Evolutionary conservation across 2,329 filamentous ascomycete genomes (phyloP).

Genomic region (Alternaria triticimaculans): DNA sequence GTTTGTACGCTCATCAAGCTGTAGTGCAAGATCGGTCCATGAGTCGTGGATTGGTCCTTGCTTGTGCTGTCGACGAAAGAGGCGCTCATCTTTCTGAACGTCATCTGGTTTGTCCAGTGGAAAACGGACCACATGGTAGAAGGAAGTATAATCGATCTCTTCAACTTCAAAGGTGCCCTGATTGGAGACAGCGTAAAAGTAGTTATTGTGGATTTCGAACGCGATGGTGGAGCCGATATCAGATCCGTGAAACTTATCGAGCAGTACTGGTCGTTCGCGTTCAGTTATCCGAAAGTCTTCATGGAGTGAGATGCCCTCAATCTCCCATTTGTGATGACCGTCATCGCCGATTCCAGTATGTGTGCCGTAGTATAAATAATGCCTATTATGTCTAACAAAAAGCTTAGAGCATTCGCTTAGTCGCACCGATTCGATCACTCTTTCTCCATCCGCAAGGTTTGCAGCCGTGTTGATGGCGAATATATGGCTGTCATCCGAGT

Average conservation of each 20-base stretch:
- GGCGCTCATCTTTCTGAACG: conserved; percentile 55
- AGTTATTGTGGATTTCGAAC: conserved; percentile 71
- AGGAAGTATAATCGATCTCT: conserved; percentile 71
- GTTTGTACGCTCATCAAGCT: conserved; percentile 65
- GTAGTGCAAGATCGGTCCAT: conserved; percentile 72
- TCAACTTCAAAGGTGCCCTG: conserved; percentile 67
- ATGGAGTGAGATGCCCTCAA: conserved; percentile 54
- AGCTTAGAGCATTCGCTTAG: conserved; percentile 57
- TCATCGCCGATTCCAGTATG: conserved; percentile 62
- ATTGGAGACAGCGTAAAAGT: conserved; percentile 75
- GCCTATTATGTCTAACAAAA: conserved; percentile 70
- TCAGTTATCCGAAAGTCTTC: conserved; percentile 53
- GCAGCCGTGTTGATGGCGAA: conserved; percentile 34
- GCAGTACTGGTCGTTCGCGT: conserved; percentile 54
- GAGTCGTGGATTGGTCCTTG: conserved; percentile 77
- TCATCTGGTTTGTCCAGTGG: conserved; percentile 58
- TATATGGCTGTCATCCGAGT: conserved; percentile 26
- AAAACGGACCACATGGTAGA: conserved; percentile 72
- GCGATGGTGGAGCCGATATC: conserved; percentile 73
- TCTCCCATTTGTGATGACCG: conserved; percentile 67
- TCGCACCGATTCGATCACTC: conserved; percentile 45
- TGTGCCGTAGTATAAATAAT: conserved; percentile 71
- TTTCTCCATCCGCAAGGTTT: conserved; percentile 27
- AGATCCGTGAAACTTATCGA: conserved; percentile 66
- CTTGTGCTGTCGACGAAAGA: conserved; percentile 70